Evolutionary conservation across 140 eudicot genomes (phyloP).

Genomic region (Flaveria floridana): DNA sequence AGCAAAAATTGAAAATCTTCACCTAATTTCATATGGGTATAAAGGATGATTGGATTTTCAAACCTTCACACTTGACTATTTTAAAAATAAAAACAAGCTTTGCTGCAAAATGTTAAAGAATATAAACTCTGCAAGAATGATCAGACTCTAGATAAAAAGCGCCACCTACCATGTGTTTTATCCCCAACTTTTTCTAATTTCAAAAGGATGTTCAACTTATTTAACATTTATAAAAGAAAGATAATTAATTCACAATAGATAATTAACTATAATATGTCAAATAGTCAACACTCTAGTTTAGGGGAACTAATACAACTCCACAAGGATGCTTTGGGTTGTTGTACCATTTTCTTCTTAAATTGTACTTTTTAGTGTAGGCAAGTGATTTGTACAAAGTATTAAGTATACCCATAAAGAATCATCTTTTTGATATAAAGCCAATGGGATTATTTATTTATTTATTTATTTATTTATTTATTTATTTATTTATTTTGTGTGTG

Average conservation of each 20-base stretch:
- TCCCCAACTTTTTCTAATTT: not conserved
- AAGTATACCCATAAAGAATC: slow-evolving; percentile 8
- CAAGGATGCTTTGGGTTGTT: slow-evolving; percentile 15
- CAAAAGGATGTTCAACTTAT: not conserved
- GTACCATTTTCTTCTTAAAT: slow-evolving; percentile 3
- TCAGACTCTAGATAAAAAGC: slow-evolving; percentile 18
- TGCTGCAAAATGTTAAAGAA: slow-evolving; percentile 12
- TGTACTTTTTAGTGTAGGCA: not conserved
- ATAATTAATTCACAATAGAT: not conserved
- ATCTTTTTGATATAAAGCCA: slow-evolving; percentile 28
- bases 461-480: not conserved
- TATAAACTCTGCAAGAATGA: slow-evolving; percentile 15
- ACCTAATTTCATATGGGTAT: slow-evolving; percentile 16
- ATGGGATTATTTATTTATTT: not conserved
- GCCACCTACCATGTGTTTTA: slow-evolving; percentile 8
- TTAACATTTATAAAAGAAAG: not conserved
- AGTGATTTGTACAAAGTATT: not conserved
- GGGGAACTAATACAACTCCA: not conserved
- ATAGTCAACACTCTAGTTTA: slow-evolving; percentile 18
- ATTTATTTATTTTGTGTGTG: not conserved
- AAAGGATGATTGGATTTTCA: slow-evolving; percentile 11
- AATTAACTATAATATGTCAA: not conserved
- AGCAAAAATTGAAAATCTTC: not conserved
- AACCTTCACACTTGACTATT: slow-evolving; percentile 9
- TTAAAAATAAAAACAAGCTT: not conserved